Evolutionary conservation across 352 stramenopile genomes (phyloP).

Genomic region (Globisporangium takayamanum): DNA sequence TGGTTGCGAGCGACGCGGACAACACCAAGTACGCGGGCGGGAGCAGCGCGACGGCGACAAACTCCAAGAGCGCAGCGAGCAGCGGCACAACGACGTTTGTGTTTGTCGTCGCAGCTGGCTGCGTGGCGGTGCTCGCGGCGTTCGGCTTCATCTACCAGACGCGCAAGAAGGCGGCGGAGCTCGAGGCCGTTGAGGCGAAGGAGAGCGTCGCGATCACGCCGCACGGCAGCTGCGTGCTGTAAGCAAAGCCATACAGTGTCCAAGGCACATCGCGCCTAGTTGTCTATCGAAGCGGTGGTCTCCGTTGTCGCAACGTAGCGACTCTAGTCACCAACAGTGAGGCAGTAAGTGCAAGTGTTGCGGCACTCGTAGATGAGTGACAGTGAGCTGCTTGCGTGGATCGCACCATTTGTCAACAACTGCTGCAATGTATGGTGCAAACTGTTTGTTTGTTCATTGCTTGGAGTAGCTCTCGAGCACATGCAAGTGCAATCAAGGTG

Average conservation of each 20-base stretch:
- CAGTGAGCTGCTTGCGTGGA: too few species aligned
- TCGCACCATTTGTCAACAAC: too few species aligned
- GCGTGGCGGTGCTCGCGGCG: conserved; percentile 38
- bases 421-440: too few species aligned
- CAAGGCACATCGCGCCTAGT: not conserved
- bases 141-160: conserved; percentile 79
- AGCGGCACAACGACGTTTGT: not conserved
- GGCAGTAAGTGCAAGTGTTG: too few species aligned
- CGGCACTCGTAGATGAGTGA: too few species aligned
- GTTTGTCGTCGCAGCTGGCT: conserved; percentile 13
- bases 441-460: too few species aligned
- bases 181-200: conserved; percentile 50
- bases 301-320: not conserved
- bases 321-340: not conserved
- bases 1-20: conserved; percentile 8
- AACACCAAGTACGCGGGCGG: conserved; percentile 15
- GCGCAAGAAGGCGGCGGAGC: conserved; percentile 53
- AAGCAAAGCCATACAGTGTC: conserved; percentile 5
- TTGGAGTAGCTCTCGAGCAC: too few species aligned
- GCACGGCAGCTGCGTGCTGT: conserved; percentile 47
- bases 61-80: conserved; percentile 19
- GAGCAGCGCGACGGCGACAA: conserved; percentile 12
- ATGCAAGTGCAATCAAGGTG: too few species aligned
- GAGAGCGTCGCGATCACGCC: conserved; percentile 39
- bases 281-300: not conserved